These are phyloP conservation scores for Albatrellus ellisii DNA, from an alignment of 768 basidiomycete genomes.

Conservation along the genomic window DNA sequence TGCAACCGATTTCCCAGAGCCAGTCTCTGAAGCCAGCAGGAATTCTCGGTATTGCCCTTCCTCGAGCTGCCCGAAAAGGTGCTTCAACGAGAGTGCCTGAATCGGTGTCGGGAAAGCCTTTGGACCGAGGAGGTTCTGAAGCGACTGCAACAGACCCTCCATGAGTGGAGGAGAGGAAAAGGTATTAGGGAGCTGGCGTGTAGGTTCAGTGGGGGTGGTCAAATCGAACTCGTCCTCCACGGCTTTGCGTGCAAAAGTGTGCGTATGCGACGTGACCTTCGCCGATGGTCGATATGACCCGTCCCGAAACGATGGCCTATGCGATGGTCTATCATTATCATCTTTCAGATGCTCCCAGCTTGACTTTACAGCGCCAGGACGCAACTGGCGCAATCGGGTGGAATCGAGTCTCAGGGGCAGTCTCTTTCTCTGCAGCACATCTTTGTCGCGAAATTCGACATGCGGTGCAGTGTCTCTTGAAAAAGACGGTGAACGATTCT, in stretches of 20 bases:
- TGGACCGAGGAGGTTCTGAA: slow-evolving; percentile 45
- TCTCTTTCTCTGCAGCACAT: background rate
- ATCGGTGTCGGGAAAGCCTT: slow-evolving; percentile 58
- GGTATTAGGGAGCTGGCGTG: slow-evolving; percentile 20
- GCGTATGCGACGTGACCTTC: background rate
- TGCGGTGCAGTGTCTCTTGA: slow-evolving; percentile 4
- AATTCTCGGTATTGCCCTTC: slow-evolving; percentile 32
- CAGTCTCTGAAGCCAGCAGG: slow-evolving; percentile 80
- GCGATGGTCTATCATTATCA: too few relatives aligned
- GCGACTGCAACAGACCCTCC: slow-evolving; percentile 43
- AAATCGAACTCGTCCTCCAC: slow-evolving; percentile 26
- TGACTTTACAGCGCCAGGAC: background rate
- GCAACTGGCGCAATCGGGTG: background rate
- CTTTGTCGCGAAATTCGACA: background rate
- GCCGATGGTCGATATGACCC: too few relatives aligned
- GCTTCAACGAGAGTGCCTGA: slow-evolving; percentile 61
- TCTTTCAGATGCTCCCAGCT: background rate
- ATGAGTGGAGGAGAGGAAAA: slow-evolving; percentile 65
- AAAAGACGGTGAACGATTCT: slow-evolving; percentile 4
- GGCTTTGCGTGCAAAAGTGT: too few relatives aligned
- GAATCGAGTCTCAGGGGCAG: background rate
- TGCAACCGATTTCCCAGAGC: slow-evolving; percentile 85
- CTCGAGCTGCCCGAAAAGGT: slow-evolving; percentile 30
- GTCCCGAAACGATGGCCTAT: too few relatives aligned
- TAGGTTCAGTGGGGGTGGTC: slow-evolving; percentile 15